Percentiles rank a stretch among this genome's conserved stretches.
Conservation (phyloP, 2,329 filamentous ascomycete genomes). For the Metarhizium humberi region DNA sequence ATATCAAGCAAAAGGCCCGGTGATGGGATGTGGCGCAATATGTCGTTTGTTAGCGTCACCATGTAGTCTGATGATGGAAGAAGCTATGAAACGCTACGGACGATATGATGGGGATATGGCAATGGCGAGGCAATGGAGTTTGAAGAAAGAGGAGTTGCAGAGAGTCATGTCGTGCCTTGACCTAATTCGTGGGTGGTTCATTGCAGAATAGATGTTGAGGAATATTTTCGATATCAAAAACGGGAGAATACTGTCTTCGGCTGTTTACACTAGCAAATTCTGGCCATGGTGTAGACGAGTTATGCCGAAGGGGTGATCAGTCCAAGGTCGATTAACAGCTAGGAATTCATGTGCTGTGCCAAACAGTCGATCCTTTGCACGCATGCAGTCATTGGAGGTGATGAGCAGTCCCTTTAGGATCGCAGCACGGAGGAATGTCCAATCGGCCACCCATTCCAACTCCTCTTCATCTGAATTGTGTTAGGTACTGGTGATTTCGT, state of each 20-base stretch:
- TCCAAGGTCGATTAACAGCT: no score
- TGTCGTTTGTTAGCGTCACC: not conserved
- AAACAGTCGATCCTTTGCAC: no score
- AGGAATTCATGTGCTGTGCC: no score
- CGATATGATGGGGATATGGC: not conserved
- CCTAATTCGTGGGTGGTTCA: not conserved
- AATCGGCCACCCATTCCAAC: no score
- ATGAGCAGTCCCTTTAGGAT: no score
- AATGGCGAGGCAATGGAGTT: not conserved
- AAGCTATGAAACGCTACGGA: not conserved
- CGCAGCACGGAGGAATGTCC: no score
- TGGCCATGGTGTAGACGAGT: not conserved
- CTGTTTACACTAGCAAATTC: not conserved
- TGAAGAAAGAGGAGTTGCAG: not conserved
- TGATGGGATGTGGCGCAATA: not conserved
- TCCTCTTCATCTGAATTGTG: no score
- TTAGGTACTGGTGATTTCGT: no score
- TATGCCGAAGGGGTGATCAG: not conserved
- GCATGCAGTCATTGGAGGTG: no score
- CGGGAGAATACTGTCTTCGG: not conserved
- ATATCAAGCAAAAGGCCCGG: not conserved
- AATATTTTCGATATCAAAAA: not conserved
- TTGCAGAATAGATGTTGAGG: not conserved
- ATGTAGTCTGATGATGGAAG: not conserved
- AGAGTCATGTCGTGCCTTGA: not conserved